phyloP scores from a whole-genome alignment of 2,329 filamentous ascomycete species.

The Colletotrichum camelliae region DNA sequence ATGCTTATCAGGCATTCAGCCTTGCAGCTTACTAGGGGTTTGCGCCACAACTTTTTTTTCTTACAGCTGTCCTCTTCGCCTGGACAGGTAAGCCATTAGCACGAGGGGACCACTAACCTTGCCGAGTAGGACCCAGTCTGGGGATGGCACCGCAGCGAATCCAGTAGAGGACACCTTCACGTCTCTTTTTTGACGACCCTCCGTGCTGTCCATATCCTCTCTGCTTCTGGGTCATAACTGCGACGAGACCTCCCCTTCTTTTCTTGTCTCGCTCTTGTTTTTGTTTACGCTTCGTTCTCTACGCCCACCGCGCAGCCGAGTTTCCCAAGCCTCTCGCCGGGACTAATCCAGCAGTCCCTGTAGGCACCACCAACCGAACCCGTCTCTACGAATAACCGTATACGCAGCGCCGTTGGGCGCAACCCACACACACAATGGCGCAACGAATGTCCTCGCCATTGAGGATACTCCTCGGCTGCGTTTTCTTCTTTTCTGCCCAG shows the following conservation, averaged over 20 bases:
- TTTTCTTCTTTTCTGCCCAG: slow-evolving; percentile 51
- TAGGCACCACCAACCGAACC: not conserved
- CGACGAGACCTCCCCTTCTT: not conserved
- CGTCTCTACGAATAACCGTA: not conserved
- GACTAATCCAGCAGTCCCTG: not conserved
- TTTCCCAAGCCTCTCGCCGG: slow-evolving; percentile 3
- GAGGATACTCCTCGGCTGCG: slow-evolving; percentile 41
- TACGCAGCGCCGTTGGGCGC: slow-evolving; percentile 20
- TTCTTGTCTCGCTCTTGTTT: not conserved
- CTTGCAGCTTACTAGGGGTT: not conserved
- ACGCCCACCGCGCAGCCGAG: not conserved
- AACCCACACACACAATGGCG: slow-evolving; percentile 34
- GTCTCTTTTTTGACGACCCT: slow-evolving; percentile 7
- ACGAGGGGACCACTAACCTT: not conserved
- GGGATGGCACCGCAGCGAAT: slow-evolving; percentile 14
- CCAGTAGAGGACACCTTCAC: slow-evolving; percentile 22
- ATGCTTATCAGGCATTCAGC: slow-evolving; percentile 10
- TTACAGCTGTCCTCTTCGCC: slow-evolving; percentile 23
- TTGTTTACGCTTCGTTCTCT: not conserved
- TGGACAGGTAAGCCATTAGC: slow-evolving; percentile 12
- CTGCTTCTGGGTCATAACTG: not conserved
- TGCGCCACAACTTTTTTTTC: slow-evolving; percentile 13
- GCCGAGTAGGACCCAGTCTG: slow-evolving; percentile 9
- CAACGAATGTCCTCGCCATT: slow-evolving; percentile 38
- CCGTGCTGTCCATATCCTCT: not conserved